Base-by-base conservation (phyloP, 2,329 filamentous ascomycete genomes). In the Neoarthrinium moseri region DNA sequence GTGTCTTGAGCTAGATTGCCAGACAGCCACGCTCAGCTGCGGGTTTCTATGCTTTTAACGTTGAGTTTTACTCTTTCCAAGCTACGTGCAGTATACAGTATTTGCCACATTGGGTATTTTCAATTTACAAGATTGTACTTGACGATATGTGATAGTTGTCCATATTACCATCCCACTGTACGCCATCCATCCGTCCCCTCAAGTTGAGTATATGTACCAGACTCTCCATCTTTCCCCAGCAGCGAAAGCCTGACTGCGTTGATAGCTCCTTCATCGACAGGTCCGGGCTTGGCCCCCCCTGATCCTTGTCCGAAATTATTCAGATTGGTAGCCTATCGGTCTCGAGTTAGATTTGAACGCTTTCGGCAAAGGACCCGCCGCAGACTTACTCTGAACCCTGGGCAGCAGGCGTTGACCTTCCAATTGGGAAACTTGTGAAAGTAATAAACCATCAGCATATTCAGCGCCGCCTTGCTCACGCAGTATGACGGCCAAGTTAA, bases 291-390 rank as follows among this genome's bases (percentile, higher is more conserved):
- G 4, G 3, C 6, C 11, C 30, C 30, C 12, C 13, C n/a, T 12
- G 30, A n/a, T n/a, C n/a, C n/a, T n/a, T n/a, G n/a, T n/a, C 41
- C 41, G 13, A 44, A 44, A 5, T 27, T 20, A 12, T 44, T 44
- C 5, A 44, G 10, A 4, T 10, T 26, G 5, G 41, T 44, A 5
- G 21, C 41, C 41, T 44, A 8, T 6, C 18, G 6, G 30, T 11
- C n/a, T n/a, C 13, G 13, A 13, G 12, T 10, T 7, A 17, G 22
- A 23, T n/a, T 12, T n/a, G 13, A 18, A 4, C 6, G 6, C 21
- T 1, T 24, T 27, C 2, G n/a, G 20, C 15, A n/a, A 30, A 22
- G 3, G 20, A 15, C 12, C 17, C 7, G 17, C 10, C 18, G 12
- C 20, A n/a, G 20, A 26, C 22, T 26, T 11, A 44, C 32, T 20